Base-by-base conservation (phyloP, 441 rosid genomes). In the Gossypium schwendimanii region DNA sequence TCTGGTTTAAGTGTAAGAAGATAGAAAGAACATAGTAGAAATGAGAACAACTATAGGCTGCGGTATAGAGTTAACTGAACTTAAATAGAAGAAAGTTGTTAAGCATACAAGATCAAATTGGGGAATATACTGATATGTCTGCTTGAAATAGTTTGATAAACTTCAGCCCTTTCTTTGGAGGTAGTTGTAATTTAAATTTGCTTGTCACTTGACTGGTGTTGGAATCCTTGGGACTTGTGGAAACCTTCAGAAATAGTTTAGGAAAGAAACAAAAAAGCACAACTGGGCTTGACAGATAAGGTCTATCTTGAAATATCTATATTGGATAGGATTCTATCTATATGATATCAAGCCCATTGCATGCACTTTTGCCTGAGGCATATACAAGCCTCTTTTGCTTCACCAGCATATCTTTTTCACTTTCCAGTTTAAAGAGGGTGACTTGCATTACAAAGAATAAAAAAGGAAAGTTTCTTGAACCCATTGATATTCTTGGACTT, bases 191-290 rank as follows among this genome's bases (percentile, higher is more conserved):
- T 24, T 66, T 47, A 66, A 44, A 47, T 66, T 24, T 24, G 41
- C 23, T 7, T 41, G 24, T 66, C 41, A 66, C 39, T 47, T 26
- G 10, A 66, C 20, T 66, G 28, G n/a, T 47, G 50, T 26, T 54
- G n/a, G 4, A 47, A 67, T 67, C 50, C 58, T 49, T 65, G 0
- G 0, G 69, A 63, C 20, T 67, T 26, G 14, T 0, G 44, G 50
- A 67, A 67, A 49, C 14, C 26, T 24, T 66, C 71, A 24, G n/a
- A 49, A 66, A 24, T 49, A 21, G 71, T 67, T 67, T 49, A 23
- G 39, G 33, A n/a, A 23, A 50, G 41, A 66, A 44, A 36, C 59
- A 49, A 49, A 17, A 26, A 47, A 24, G 20, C 20, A 23, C 8
- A 45, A 65, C 26, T 23, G 23, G 57, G 58, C 23, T 67, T 49